phyloP scores from a whole-genome alignment of 495 filamentous ascomycete genomes.

The Apodospora peruviana region DNA sequence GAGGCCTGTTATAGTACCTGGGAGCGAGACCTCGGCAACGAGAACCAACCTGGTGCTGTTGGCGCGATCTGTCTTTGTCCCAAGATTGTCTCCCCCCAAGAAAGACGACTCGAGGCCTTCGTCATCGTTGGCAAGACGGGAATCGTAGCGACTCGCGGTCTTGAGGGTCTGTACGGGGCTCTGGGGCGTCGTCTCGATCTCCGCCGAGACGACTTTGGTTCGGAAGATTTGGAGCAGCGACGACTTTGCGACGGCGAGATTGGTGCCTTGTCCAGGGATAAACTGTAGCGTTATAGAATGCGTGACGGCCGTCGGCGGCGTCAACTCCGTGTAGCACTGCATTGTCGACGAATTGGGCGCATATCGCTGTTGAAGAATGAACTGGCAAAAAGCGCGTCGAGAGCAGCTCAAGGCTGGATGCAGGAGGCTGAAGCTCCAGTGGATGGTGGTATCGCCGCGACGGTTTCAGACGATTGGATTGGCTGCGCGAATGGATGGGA shows the following conservation, averaged over 20 bases:
- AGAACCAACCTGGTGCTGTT: slow-evolving; percentile 75
- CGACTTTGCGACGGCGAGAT: slow-evolving; percentile 82
- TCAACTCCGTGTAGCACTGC: slow-evolving; percentile 82
- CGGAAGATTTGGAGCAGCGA: slow-evolving; percentile 87
- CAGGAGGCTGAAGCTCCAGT: background rate
- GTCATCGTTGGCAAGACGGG: slow-evolving; percentile 46
- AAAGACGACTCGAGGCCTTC: slow-evolving; percentile 57
- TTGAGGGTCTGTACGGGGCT: slow-evolving; percentile 10
- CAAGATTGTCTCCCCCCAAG: slow-evolving; percentile 48
- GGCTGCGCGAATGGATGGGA: background rate
- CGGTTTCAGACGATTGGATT: background rate
- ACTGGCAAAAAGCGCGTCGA: too few relatives aligned
- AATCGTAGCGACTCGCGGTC: slow-evolving; percentile 32
- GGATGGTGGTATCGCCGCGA: background rate
- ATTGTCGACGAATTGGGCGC: slow-evolving; percentile 24
- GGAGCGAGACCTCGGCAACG: slow-evolving; percentile 72
- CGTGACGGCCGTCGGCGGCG: slow-evolving; percentile 87
- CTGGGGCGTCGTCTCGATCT: slow-evolving; percentile 38
- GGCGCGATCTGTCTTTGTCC: slow-evolving; percentile 50
- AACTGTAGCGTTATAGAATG: slow-evolving; percentile 80
- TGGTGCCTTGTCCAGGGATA: slow-evolving; percentile 64
- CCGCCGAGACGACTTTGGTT: slow-evolving; percentile 49
- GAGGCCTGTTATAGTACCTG: slow-evolving; percentile 78
- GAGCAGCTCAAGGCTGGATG: background rate
- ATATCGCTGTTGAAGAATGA: slow-evolving; percentile 15